Evolutionary conservation across 2,329 filamentous ascomycete species (phyloP).

Genomic region (Emmonsiellopsis sp.): DNA sequence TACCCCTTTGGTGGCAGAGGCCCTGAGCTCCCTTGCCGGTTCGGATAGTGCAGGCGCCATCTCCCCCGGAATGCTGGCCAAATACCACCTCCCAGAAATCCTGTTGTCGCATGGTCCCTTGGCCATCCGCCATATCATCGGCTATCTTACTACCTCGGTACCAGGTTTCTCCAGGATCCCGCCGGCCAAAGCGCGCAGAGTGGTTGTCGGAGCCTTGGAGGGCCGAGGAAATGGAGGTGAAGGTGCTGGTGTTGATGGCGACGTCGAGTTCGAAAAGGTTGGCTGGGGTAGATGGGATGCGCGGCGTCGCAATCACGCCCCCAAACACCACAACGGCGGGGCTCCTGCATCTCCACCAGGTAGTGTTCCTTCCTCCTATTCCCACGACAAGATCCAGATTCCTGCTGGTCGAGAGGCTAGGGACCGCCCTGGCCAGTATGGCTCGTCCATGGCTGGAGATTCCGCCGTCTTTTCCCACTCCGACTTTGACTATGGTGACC

Average conservation of each 20-base stretch:
- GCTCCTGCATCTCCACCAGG: slow-evolving; percentile 33
- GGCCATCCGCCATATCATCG: slow-evolving; percentile 92
- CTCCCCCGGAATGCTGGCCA: slow-evolving; percentile 75
- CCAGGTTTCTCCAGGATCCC: slow-evolving; percentile 86
- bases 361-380: slow-evolving; percentile 40
- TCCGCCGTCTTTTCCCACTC: slow-evolving; percentile 67
- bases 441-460: slow-evolving; percentile 58
- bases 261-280: slow-evolving; percentile 73
- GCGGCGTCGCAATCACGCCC: slow-evolving; percentile 57
- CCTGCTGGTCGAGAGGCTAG: slow-evolving; percentile 27
- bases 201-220: slow-evolving; percentile 89
- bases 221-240: slow-evolving; percentile 54
- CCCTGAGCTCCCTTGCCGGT: slow-evolving; percentile 36
- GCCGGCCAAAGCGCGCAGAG: slow-evolving; percentile 76
- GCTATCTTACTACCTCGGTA: slow-evolving; percentile 83
- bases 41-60: slow-evolving; percentile 73
- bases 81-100: slow-evolving; percentile 82
- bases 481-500: slow-evolving; percentile 53
- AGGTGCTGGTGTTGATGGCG: slow-evolving; percentile 47
- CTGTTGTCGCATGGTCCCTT: slow-evolving; percentile 81
- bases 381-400: slow-evolving; percentile 40
- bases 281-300: slow-evolving; percentile 97
- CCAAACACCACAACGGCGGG: slow-evolving; percentile 28
- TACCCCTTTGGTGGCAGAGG: slow-evolving; percentile 16
- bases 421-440: slow-evolving; percentile 35